Evolutionary conservation across 2,329 filamentous ascomycete species (phyloP).

Genomic region (Xylariaceae sp.): DNA sequence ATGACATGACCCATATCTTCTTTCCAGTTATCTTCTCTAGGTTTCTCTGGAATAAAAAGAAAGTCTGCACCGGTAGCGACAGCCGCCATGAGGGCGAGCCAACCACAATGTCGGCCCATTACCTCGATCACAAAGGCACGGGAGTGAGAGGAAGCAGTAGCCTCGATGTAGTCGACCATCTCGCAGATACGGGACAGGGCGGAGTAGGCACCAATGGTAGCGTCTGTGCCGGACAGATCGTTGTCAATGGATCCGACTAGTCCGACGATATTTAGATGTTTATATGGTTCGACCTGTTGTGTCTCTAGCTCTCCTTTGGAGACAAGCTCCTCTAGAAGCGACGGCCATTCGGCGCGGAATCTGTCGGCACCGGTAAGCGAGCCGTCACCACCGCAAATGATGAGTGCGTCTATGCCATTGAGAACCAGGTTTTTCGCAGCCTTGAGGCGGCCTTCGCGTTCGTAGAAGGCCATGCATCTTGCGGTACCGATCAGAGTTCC

Average conservation of each 20-base stretch:
- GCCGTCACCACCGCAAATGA: constrained; percentile 96
- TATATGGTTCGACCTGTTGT: constrained; percentile 69
- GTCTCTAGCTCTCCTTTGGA: constrained; percentile 62
- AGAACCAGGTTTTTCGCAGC: constrained; percentile 93
- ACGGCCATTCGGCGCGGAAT: constrained; percentile 89
- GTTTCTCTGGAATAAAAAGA: constrained; percentile 93
- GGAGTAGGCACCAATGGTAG: constrained; percentile 95
- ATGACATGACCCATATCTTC: constrained; percentile 80
- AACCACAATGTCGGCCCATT: constrained; percentile 97
- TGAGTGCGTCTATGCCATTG: constrained; percentile 87
- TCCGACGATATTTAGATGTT: constrained; percentile 90
- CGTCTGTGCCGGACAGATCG: constrained; percentile 93
- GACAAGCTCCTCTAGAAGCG: constrained; percentile 79
- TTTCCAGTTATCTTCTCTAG: constrained; percentile 80
- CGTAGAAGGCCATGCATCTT: constrained; percentile 85
- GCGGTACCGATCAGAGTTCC: constrained; percentile 95
- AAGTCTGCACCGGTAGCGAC: constrained; percentile 95
- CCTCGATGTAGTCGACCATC: constrained; percentile 94
- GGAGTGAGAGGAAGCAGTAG: constrained; percentile 89
- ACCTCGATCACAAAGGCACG: constrained; percentile 96
- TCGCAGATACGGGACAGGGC: constrained; percentile 90
- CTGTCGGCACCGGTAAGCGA: constrained; percentile 92
- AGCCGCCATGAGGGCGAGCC: constrained; percentile 93
- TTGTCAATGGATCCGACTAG: constrained; percentile 98
- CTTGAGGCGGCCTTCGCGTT: constrained; percentile 73